Evolutionary conservation across 352 stramenopile genomes (phyloP).

Genomic region (Pythium sukuiense): DNA sequence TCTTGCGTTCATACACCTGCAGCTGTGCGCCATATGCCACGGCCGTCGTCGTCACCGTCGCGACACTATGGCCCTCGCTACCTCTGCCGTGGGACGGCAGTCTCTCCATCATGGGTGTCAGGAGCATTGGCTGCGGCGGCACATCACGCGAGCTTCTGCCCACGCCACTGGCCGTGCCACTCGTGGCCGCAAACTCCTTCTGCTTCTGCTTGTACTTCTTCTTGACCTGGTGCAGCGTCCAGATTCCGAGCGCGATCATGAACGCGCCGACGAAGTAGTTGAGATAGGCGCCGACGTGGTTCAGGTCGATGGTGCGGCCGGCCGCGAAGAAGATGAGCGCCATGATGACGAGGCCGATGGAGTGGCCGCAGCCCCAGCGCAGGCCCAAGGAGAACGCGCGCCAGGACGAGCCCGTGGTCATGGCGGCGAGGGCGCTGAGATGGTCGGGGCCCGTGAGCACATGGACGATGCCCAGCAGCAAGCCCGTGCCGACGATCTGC

Average conservation of each 20-base stretch:
- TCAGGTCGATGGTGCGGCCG: conserved; percentile 57
- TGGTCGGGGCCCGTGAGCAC: conserved; percentile 84
- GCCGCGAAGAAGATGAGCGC: conserved; percentile 76
- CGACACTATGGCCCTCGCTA: neutral
- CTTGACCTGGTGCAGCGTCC: conserved; percentile 50
- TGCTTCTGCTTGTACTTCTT: conserved; percentile 50
- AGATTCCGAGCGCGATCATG: conserved; percentile 74
- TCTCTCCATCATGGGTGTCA: conserved; percentile 10
- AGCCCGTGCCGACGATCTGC: conserved; percentile 41
- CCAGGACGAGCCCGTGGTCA: conserved; percentile 79
- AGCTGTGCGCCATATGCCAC: neutral
- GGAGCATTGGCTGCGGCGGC: neutral
- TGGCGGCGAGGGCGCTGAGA: conserved; percentile 85
- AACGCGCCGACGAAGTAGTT: conserved; percentile 79
- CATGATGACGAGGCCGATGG: conserved; percentile 86
- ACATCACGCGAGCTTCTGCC: neutral
- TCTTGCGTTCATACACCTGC: conserved; percentile 8
- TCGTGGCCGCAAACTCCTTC: conserved; percentile 28
- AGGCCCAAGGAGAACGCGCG: conserved; percentile 83
- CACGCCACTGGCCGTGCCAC: neutral
- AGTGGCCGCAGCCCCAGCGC: conserved; percentile 91
- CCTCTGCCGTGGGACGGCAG: neutral
- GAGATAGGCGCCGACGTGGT: conserved; percentile 46
- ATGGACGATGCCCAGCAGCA: conserved; percentile 46
- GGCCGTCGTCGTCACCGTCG: neutral